These are phyloP conservation scores for Blepharisma japonicum DNA, from an alignment of 73 alveolate genomes.

Conservation along the genomic window DNA sequence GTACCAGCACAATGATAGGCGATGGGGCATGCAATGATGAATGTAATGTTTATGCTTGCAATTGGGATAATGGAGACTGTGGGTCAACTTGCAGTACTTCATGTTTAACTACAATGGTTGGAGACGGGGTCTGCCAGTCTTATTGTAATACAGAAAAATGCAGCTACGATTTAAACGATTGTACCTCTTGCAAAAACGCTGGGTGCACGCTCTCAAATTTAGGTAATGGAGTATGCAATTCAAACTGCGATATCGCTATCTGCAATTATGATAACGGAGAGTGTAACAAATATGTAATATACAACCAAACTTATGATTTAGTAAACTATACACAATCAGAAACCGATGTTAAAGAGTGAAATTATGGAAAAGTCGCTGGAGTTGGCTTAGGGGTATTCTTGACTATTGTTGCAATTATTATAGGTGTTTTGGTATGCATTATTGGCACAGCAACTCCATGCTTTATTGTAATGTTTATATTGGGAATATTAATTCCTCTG, in stretches of 20 bases:
- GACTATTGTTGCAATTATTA: neutral
- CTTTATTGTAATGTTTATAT: neutral
- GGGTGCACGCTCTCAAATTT: neutral
- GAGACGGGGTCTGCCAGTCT: neutral
- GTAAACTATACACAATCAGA: neutral
- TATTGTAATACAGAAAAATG: too few species aligned
- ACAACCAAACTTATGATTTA: neutral
- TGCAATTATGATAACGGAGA: slow-evolving; percentile 15
- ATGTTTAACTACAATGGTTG: neutral
- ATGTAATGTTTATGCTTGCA: too few species aligned
- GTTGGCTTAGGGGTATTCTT: slow-evolving; percentile 22
- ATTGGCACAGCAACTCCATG: slow-evolving; percentile 29
- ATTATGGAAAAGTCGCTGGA: slow-evolving; percentile 24
- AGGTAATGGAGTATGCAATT: neutral
- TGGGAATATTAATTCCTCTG: slow-evolving; percentile 22
- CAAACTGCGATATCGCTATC: neutral
- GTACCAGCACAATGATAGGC: too few species aligned
- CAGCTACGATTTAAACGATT: too few species aligned
- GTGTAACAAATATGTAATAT: neutral
- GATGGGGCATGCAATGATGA: too few species aligned
- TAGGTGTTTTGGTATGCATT: slow-evolving; percentile 5
- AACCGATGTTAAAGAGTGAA: neutral
- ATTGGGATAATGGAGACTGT: too few species aligned
- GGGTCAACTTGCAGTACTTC: too few species aligned
- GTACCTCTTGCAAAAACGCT: too few species aligned